A percentile compares a stretch with the other conserved stretches of the same genome.
Evolutionary conservation across 768 basidiomycete genomes (phyloP).

Genomic region (Mycena vitilis): DNA sequence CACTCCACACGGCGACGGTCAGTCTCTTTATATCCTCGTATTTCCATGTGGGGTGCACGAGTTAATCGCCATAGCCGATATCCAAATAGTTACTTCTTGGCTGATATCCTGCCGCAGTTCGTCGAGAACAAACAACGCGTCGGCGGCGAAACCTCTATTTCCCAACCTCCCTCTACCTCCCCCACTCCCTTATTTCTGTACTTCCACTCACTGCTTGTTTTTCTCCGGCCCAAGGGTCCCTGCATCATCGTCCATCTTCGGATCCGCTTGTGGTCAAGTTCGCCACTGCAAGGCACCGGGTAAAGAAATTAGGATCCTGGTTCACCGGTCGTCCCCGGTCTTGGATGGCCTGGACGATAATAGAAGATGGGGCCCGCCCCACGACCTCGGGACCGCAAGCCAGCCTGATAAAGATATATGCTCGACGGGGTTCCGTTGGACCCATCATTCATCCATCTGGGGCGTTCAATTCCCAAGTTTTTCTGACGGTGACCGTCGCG

Average conservation of each 20-base stretch:
- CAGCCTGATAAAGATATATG: too few relatives aligned
- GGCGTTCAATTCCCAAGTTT: neutral
- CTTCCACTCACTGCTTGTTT: too few relatives aligned
- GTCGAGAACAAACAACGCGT: neutral
- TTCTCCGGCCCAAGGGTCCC: too few relatives aligned
- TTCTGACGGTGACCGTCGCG: neutral
- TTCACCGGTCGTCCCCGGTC: neutral
- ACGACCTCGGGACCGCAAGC: too few relatives aligned
- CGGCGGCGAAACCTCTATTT: neutral
- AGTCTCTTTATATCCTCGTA: neutral
- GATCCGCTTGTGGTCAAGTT: neutral
- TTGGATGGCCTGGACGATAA: too few relatives aligned
- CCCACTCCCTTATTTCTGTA: too few relatives aligned
- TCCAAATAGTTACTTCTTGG: neutral
- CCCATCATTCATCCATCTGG: neutral
- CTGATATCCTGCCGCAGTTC: neutral
- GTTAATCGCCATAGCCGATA: neutral
- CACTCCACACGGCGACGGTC: conserved; percentile 1
- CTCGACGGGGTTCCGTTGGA: too few relatives aligned
- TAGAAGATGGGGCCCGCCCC: too few relatives aligned
- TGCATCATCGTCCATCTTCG: neutral
- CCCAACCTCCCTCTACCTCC: too few relatives aligned
- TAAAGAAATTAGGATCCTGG: neutral
- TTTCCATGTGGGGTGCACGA: conserved; percentile 9
- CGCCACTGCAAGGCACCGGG: neutral